Base-by-base conservation (phyloP, 192 early-diverging fungal genomes). In the Linderina pennispora region DNA sequence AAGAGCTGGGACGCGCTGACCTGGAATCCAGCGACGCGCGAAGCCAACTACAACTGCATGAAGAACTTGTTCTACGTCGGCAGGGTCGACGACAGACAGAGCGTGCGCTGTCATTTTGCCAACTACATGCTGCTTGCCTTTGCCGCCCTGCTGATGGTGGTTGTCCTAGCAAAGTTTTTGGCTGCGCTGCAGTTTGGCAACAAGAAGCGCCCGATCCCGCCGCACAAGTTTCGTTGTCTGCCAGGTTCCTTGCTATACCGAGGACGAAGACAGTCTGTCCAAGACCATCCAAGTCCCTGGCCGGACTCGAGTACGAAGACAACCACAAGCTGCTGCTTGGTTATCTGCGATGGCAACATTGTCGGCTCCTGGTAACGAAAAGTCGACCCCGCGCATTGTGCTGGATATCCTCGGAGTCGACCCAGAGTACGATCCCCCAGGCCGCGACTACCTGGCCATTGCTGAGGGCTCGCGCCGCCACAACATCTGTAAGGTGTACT, bases 401-500 rank as follows among this genome's bases (percentile, higher is more conserved):
- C 72, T 94, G 24, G 87, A 94, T 54, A 80, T 89, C 20, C 60
- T 94, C 8, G 91, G 91, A 16, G 89, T 91, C 0, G 91, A 93
- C 62, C 84, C 86, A 10, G 75, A 74, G 34, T 44, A 82, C 24
- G 83, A 87, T 47, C 82, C 82, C 6, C 80, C 93, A 18, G 81
- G 90, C 7, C 65, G 88, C 36, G 72, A 77, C 1, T 97, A 90
- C 76, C 75, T 85, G 43, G 87, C 90, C 13, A 65, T 97, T n/a
- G 93, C 88, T 38, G 90, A 92, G 53, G 90, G 90, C 21, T 77
- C 78, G 36, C 82, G 82, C 57, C 90, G 91, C 57, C 76, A 84
- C 62, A 97, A 96, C 69, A 89, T 89, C 79, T 91, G 65, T 48
- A 85, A 94, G 65, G 85, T 96, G 18, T 94, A 95, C 65, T 92